These are phyloP conservation scores for Penicillium sp. DNA, from an alignment of 2,329 filamentous ascomycete genomes.

Conservation along the genomic window DNA sequence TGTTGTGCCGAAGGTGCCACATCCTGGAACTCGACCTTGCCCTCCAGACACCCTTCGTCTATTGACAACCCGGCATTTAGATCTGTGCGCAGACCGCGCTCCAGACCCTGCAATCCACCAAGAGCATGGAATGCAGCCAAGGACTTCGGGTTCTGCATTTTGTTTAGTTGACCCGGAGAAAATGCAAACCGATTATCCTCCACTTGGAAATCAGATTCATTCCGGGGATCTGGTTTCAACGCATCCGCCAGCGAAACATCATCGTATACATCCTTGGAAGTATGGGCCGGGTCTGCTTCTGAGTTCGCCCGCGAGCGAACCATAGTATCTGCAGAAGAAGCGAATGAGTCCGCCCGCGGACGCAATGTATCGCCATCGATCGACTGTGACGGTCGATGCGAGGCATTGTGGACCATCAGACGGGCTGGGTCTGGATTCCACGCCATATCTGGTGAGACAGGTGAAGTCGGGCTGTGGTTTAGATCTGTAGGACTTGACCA, in stretches of 20 bases:
- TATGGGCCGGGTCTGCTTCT: conserved; percentile 22
- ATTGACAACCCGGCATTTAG: conserved; percentile 70
- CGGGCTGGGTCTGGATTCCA: conserved; percentile 23
- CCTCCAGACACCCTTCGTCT: conserved; percentile 69
- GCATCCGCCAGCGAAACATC: conserved; percentile 54
- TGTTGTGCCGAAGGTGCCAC: conserved; percentile 47
- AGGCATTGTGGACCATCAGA: conserved; percentile 29
- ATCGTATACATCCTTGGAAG: conserved; percentile 33
- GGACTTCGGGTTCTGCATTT: conserved; percentile 87
- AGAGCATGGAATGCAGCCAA: conserved; percentile 76
- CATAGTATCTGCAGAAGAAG: conserved; percentile 37
- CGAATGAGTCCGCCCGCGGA: conserved; percentile 43
- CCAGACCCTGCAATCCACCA: conserved; percentile 74
- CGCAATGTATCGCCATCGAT: conserved; percentile 48
- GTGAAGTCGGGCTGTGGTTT: conserved; percentile 20
- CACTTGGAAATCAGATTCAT: conserved; percentile 72
- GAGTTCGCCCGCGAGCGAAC: conserved; percentile 38
- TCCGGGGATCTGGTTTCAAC: conserved; percentile 72
- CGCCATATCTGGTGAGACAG: conserved; percentile 28
- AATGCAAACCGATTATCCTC: conserved; percentile 84
- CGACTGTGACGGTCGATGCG: conserved; percentile 35
- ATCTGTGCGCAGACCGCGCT: conserved; percentile 74
- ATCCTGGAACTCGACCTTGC: conserved; percentile 70
- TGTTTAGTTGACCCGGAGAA: conserved; percentile 72
- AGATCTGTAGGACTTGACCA: conserved; percentile 22